Evolutionary conservation across 257 asterid genomes (phyloP).

Genomic region (Solanum verrucosum): DNA sequence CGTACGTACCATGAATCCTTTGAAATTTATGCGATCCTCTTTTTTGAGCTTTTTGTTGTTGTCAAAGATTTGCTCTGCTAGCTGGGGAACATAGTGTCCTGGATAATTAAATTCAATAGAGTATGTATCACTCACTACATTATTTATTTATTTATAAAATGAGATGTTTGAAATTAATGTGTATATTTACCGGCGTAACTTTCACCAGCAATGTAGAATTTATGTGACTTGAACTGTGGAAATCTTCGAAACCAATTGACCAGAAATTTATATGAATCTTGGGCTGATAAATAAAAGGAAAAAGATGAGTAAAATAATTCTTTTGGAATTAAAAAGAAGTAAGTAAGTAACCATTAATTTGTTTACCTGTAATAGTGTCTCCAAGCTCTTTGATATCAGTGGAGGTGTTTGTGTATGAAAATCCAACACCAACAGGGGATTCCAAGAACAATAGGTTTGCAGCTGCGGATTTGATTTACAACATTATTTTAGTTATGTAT

Average conservation of each 20-base stretch:
- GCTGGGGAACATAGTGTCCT: conserved; percentile 90
- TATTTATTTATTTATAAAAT: neutral
- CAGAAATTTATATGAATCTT: conserved; percentile 63
- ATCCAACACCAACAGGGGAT: conserved; percentile 90
- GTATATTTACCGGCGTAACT: conserved; percentile 57
- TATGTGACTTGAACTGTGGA: conserved; percentile 72
- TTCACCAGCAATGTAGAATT: conserved; percentile 82
- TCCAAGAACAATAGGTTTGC: conserved; percentile 77
- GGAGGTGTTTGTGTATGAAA: conserved; percentile 76
- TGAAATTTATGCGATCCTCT: conserved; percentile 37
- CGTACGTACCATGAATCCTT: conserved; percentile 57
- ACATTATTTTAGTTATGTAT: neutral
- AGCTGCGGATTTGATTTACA: conserved; percentile 18
- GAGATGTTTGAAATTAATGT: neutral
- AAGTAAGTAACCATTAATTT: neutral
- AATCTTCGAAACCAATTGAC: conserved; percentile 74
- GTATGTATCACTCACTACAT: neutral
- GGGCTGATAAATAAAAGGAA: conserved; percentile 28
- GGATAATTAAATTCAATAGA: neutral
- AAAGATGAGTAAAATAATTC: neutral
- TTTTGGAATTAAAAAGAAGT: neutral
- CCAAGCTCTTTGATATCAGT: conserved; percentile 54
- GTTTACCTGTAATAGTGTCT: conserved; percentile 55
- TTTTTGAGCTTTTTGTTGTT: conserved; percentile 25
- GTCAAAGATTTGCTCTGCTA: conserved; percentile 51